Conservation (phyloP, 192 early-diverging fungal genomes). For the Lobosporangium transversale region DNA sequence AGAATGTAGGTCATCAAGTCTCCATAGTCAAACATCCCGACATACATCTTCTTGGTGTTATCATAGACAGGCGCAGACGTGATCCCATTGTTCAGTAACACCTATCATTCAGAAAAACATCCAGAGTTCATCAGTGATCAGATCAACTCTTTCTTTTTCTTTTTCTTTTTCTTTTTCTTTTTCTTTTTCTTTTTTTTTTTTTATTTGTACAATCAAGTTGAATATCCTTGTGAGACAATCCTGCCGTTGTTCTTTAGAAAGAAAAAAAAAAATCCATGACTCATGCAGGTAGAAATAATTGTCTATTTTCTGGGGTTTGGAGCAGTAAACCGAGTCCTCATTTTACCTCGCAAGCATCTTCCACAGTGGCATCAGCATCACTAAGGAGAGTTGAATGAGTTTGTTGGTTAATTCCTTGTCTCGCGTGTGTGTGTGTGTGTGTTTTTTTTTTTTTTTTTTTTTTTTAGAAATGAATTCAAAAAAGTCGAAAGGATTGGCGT, state of each 20-base stretch:
- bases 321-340: not conserved
- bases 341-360: conserved; percentile 73
- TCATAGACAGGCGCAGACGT: conserved; percentile 86
- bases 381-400: conserved; percentile 21
- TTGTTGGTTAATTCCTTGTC: not conserved
- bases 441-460: no score
- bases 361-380: conserved; percentile 67
- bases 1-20: conserved; percentile 84
- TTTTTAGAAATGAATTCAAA: no score
- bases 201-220: no score
- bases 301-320: not conserved
- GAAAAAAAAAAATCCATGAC: no score
- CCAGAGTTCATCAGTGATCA: no score
- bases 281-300: not conserved
- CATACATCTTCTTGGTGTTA: conserved; percentile 60
- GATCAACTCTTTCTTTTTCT: no score
- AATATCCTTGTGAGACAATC: no score
- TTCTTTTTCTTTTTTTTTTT: no score
- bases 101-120: conserved; percentile 10
- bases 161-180: no score
- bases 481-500: conserved; percentile 14
- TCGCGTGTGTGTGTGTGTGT: no score
- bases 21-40: conserved; percentile 90
- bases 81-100: conserved; percentile 77
- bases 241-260: no score